Percentiles rank a stretch among this genome's conserved stretches.
These are phyloP conservation scores for Scenedesmus sp. DNA, from an alignment of 163 green algal genomes.

Conservation along the genomic window DNA sequence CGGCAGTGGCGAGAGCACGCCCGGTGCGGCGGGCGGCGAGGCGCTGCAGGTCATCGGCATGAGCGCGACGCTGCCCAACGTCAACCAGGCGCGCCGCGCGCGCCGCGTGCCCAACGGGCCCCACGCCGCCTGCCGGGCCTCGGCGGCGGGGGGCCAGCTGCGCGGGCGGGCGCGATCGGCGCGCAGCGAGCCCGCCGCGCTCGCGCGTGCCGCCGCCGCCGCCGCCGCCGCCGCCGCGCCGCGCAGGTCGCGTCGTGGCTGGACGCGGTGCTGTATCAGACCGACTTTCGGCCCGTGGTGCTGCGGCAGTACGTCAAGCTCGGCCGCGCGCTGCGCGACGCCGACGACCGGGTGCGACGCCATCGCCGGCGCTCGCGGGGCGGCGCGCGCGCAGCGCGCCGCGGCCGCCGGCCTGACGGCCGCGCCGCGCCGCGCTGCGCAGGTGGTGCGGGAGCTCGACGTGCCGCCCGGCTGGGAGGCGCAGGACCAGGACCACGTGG, in stretches of 20 bases:
- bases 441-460: slow-evolving; percentile 41
- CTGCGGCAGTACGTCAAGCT: slow-evolving; percentile 83
- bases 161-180: too few species aligned
- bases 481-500: slow-evolving; percentile 75
- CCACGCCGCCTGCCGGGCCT: too few species aligned
- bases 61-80: slow-evolving; percentile 92
- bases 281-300: slow-evolving; percentile 84
- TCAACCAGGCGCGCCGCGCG: too few species aligned
- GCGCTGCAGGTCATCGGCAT: slow-evolving; percentile 94
- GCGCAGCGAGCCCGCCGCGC: too few species aligned
- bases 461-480: slow-evolving; percentile 41
- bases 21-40: slow-evolving; percentile 2
- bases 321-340: not conserved
- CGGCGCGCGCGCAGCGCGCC: too few species aligned
- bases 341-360: not conserved
- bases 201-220: too few species aligned
- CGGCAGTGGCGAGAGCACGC: not conserved
- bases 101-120: too few species aligned
- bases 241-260: slow-evolving; percentile 86
- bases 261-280: slow-evolving; percentile 85
- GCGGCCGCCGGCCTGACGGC: too few species aligned
- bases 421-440: too few species aligned
- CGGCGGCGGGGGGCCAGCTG: too few species aligned
- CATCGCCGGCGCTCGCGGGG: too few species aligned
- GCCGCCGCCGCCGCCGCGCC: too few species aligned